Base-by-base conservation (phyloP, 495 filamentous ascomycete genomes). In the Daldinia childiae region DNA sequence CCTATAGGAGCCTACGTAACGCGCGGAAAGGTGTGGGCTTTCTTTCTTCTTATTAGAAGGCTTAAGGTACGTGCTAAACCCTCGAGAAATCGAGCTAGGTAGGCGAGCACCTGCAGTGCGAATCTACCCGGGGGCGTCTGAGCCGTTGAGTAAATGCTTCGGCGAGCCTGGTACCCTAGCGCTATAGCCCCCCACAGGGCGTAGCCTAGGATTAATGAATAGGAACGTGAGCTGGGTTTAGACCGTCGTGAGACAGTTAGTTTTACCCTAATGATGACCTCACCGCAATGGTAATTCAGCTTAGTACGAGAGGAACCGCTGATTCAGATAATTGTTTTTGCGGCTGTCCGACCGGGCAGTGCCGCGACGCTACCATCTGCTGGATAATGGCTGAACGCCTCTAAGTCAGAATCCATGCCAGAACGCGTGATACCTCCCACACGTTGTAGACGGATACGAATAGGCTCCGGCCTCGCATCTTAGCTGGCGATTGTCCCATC, bases 381-480 rank as follows among this genome's bases (percentile, higher is more conserved):
- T 55, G 51, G 51, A 55, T 55, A 55, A 55, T 55, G 51, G 51
- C 51, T 55, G 51, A 89, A 89, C 86, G 85, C 86, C 84, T 89
- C 83, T 88, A 89, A 87, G 86, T 88, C 82, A 88, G 84, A 90
- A 87, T 88, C 82, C 82, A 86, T 88, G 83, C 84, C 82, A 82
- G 83, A 88, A 87, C 77, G 85, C 81, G 84, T 82, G 84, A 88
- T 85, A 83, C 80, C 78, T 81, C 80, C 84, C 80, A 86, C 84
- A 87, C 84, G 82, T 87, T 82, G 85, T 88, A 89, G 82, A 84
- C 77, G 87, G 82, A 88, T 87, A 86, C 82, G 85, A 88, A 89
- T 89, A 90, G 85, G 85, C 80, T 84, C 80, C 76, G 82, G 82
- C 79, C 80, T 79, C 81, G 82, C 74, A 85, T 80, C 82, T 77